Conservation (phyloP, 805 yeast species). For the Yarrowia bubula region DNA sequence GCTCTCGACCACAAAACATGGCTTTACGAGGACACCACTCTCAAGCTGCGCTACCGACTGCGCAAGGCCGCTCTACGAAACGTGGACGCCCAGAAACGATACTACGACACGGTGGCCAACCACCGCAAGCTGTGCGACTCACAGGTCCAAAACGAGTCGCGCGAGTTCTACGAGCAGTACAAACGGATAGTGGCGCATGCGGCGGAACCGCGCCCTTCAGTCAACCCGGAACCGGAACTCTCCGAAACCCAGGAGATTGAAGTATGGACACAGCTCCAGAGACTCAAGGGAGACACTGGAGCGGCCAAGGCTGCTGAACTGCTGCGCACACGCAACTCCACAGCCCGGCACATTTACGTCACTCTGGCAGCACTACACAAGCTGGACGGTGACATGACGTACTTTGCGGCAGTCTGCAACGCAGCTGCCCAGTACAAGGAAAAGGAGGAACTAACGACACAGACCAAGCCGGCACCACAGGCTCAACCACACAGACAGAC, state of each 20-base stretch:
- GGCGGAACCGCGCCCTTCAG: slow-evolving; percentile 18
- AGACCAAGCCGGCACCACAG: background rate
- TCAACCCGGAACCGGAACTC: slow-evolving; percentile 14
- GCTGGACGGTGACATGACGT: background rate
- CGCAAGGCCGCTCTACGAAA: slow-evolving; percentile 19
- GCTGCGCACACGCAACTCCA: background rate
- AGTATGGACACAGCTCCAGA: slow-evolving; percentile 9
- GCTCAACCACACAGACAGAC: background rate
- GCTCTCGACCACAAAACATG: slow-evolving; percentile 25
- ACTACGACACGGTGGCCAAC: slow-evolving; percentile 5
- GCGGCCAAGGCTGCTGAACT: background rate
- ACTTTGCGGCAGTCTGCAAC: slow-evolving; percentile 5
- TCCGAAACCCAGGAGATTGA: slow-evolving; percentile 11
- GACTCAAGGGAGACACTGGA: background rate
- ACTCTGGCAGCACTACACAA: slow-evolving; percentile 9
- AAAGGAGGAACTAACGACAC: slow-evolving; percentile 1
- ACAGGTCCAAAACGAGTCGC: slow-evolving; percentile 12
- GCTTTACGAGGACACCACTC: slow-evolving; percentile 23
- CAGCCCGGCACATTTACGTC: slow-evolving; percentile 6
- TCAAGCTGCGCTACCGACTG: slow-evolving; percentile 20
- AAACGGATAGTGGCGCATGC: slow-evolving; percentile 7
- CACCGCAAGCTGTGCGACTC: slow-evolving; percentile 23
- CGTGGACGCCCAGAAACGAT: slow-evolving; percentile 8
- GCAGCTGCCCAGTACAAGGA: background rate
- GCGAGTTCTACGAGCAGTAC: slow-evolving; percentile 14